Percentiles rank a stretch among this genome's conserved stretches.
These are phyloP conservation scores for Candida montana DNA, from an alignment of 805 yeast genomes.

Conservation along the genomic window DNA sequence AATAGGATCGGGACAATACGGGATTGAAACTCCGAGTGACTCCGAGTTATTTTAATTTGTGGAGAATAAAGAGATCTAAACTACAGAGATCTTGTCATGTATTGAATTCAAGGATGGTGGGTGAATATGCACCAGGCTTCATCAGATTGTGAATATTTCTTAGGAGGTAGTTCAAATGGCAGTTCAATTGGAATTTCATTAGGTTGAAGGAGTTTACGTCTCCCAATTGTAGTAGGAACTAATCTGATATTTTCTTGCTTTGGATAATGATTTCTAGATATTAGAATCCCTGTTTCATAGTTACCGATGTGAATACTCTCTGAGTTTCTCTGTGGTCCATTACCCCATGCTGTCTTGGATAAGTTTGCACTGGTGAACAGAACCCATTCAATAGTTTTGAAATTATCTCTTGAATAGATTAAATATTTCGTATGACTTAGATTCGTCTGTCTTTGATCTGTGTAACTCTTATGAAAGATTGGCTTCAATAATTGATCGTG, in stretches of 20 bases:
- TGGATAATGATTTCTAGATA: constrained; percentile 27
- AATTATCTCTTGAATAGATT: constrained; percentile 46
- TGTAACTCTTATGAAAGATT: constrained; percentile 30
- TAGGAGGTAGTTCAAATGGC: constrained; percentile 52
- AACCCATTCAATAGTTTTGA: constrained; percentile 56
- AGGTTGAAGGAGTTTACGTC: constrained; percentile 14
- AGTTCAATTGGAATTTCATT: constrained; percentile 32
- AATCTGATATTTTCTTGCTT: constrained; percentile 22
- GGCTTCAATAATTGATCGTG: constrained; percentile 33
- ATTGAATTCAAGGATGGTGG: too few species aligned
- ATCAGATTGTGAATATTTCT: constrained; percentile 34
- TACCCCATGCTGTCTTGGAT: constrained; percentile 82
- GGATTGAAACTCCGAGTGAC: background rate
- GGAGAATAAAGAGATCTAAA: too few species aligned
- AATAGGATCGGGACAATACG: too few species aligned
- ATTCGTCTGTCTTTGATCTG: constrained; percentile 23
- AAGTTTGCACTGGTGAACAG: constrained; percentile 70
- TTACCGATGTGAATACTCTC: constrained; percentile 29
- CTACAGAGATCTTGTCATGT: too few species aligned
- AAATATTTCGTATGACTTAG: constrained; percentile 71
- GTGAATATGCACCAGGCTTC: constrained; percentile 40
- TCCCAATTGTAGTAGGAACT: constrained; percentile 40
- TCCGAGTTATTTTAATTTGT: background rate
- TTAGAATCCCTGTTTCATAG: constrained; percentile 53
- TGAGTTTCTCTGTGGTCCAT: constrained; percentile 26